Percentiles rank a stretch among this genome's conserved stretches.
Evolutionary conservation across 2,329 filamentous ascomycete species (phyloP).

Genomic region (Diaporthe longicolla): DNA sequence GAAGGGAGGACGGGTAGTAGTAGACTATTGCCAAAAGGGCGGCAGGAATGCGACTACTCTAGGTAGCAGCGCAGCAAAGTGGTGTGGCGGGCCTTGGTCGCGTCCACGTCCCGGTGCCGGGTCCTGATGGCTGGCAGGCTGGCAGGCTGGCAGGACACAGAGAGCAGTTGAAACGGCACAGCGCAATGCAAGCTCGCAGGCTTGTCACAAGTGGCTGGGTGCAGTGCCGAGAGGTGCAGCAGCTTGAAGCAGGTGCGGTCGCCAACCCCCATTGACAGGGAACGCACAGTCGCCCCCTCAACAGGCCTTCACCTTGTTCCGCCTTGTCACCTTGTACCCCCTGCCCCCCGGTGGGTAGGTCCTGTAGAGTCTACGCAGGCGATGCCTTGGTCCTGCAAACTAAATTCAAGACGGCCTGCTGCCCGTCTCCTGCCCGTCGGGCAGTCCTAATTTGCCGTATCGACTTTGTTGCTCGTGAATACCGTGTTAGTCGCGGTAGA

Average conservation of each 20-base stretch:
- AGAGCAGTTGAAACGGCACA: conserved; percentile 27
- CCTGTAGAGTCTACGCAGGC: conserved; percentile 6
- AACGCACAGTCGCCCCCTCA: conserved; percentile 20
- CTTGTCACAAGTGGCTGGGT: conserved; percentile 33
- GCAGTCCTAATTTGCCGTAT: not conserved
- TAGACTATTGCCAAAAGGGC: conserved; percentile 18
- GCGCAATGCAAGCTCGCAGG: conserved; percentile 30
- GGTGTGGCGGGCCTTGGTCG: conserved; percentile 17
- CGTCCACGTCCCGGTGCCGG: conserved; percentile 21
- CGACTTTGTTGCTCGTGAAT: conserved; percentile 13
- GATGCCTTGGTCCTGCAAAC: conserved; percentile 7
- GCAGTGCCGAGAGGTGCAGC: conserved; percentile 35
- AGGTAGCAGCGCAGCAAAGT: conserved; percentile 16
- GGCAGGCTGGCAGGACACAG: too few species aligned
- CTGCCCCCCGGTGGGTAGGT: not conserved
- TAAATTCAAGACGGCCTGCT: conserved; percentile 12
- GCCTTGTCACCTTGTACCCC: conserved; percentile 6
- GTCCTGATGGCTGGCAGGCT: conserved; percentile 4
- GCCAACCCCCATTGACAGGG: conserved; percentile 25
- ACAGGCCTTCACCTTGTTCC: conserved; percentile 27
- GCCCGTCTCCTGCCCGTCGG: not conserved
- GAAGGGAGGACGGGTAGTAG: conserved; percentile 5
- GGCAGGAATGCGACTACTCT: conserved; percentile 29
- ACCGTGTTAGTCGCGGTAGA: not conserved
- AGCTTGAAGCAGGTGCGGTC: conserved; percentile 25